Evolutionary conservation across 805 yeast genomes (phyloP), one percentile per base, ranked within the genome.

Genomic region (Tetrapisispora iriomotensis): DNA sequence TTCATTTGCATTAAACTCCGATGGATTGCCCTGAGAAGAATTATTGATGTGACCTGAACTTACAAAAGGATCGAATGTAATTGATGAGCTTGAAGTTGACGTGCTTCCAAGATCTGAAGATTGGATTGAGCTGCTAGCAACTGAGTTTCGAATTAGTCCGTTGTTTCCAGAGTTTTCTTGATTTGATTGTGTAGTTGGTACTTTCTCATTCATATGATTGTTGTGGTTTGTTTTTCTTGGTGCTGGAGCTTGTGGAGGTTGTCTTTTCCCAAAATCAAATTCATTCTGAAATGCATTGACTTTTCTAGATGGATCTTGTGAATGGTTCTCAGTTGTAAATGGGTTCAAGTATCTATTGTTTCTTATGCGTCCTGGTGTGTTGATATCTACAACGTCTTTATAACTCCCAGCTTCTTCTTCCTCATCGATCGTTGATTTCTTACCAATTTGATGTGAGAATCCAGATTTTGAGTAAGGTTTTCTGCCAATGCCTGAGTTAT

Each of bases 201-300:
- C 21, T 20, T 21, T n/a, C 34, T 31, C 22, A 3, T 8, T 19
- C 9, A 6, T 24, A 29, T 22, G 31, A 24, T 23, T 17, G 23
- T 20, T 29, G 14, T 12, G 29, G 17, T 14, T 30, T 26, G n/a
- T 36, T 29, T 51, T 50, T 34, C 54, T 41, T 35, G 56, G 51
- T 17, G 45, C 44, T 12, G 54, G 57, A 3, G 45, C 37, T 9
- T 48, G 45, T 4, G 58, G 56, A n/a, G 48, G 43, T 3, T 17
- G 24, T 33, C 53, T 46, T n/a, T 44, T 42, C 17, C 41, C 45
- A 35, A 51, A 52, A 29, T 54, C 44, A 34, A 49, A 53, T 34
- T 56, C 59, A 22, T 51, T 48, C 33, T 43, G 51, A 29, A 53
- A 57, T 6, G 60, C 59, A 37, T 56, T 42, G 6, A 17, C 9